Conservation (phyloP, 1,284 basidiomycete genomes). For the Cutaneotrichosporon sp. region DNA sequence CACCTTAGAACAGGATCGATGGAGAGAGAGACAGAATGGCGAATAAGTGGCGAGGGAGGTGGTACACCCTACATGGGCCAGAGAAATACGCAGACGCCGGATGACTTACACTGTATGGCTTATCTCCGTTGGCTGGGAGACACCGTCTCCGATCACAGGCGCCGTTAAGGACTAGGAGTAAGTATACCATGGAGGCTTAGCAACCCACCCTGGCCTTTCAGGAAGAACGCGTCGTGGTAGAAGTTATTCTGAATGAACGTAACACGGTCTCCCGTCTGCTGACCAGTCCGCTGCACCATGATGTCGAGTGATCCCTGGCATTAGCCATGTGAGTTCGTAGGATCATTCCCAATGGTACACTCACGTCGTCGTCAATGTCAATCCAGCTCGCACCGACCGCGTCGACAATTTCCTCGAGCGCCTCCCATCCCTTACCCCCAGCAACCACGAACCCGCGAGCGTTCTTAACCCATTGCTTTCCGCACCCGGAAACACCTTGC, state of each 20-base stretch:
- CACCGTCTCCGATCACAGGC: constrained; percentile 77
- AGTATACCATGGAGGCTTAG: too few relatives aligned
- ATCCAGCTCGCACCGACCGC: constrained; percentile 75
- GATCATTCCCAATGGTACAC: constrained; percentile 36
- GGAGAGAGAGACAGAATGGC: too few relatives aligned
- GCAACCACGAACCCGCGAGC: constrained; percentile 62
- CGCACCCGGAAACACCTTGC: constrained; percentile 38
- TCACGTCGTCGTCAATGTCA: constrained; percentile 92
- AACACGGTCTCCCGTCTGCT: constrained; percentile 53
- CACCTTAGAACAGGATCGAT: too few relatives aligned
- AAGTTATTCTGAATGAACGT: constrained; percentile 95
- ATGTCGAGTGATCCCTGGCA: constrained; percentile 85
- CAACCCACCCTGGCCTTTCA: constrained; percentile 82
- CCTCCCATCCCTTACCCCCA: constrained; percentile 59
- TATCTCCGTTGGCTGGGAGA: constrained; percentile 57
- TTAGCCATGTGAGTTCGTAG: too few relatives aligned
- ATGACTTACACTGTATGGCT: constrained; percentile 63
- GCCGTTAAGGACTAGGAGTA: constrained; percentile 92
- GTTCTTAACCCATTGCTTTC: constrained; percentile 9
- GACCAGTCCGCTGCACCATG: constrained; percentile 75
- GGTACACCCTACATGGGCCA: too few relatives aligned
- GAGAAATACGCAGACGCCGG: too few relatives aligned
- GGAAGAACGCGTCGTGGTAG: constrained; percentile 98
- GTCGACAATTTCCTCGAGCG: constrained; percentile 66
- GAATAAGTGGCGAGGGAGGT: too few relatives aligned